These are phyloP conservation scores for Erythrophleum ivorense DNA, from an alignment of 331 rosid species.

Conservation along the genomic window DNA sequence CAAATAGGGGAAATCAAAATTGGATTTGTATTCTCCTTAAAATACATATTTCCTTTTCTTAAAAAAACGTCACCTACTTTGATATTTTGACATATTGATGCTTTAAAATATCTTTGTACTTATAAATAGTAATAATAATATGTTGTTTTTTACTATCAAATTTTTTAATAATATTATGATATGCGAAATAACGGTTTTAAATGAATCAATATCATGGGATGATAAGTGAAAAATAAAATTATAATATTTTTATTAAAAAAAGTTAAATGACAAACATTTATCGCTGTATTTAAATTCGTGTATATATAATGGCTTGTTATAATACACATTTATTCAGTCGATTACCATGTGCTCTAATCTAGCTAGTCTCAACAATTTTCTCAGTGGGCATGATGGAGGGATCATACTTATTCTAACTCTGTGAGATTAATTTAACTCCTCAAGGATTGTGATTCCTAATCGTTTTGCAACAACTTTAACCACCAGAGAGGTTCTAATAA, in stretches of 20 bases:
- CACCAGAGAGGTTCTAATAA: slow-evolving; percentile 15
- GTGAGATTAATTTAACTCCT: neutral
- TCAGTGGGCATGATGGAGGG: slow-evolving; percentile 3
- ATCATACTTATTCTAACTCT: neutral
- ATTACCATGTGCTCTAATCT: neutral
- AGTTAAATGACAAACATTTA: neutral
- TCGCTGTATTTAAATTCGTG: too few relatives aligned
- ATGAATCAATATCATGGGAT: neutral
- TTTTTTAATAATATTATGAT: neutral
- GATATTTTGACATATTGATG: neutral
- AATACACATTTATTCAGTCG: neutral
- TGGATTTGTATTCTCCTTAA: neutral
- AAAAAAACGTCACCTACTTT: neutral
- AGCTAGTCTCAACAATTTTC: neutral
- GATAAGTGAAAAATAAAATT: neutral
- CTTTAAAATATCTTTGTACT: neutral
- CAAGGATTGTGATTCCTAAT: slow-evolving; percentile 16
- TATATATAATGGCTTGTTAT: neutral
- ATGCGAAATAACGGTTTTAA: neutral
- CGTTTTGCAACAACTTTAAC: slow-evolving; percentile 22
- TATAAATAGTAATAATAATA: neutral
- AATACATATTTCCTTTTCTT: neutral
- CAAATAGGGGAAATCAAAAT: neutral
- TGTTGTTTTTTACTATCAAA: neutral
- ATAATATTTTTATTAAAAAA: neutral